phyloP scores from a whole-genome alignment of 148 eudicot species.

The Rhododendron williamsianum region DNA sequence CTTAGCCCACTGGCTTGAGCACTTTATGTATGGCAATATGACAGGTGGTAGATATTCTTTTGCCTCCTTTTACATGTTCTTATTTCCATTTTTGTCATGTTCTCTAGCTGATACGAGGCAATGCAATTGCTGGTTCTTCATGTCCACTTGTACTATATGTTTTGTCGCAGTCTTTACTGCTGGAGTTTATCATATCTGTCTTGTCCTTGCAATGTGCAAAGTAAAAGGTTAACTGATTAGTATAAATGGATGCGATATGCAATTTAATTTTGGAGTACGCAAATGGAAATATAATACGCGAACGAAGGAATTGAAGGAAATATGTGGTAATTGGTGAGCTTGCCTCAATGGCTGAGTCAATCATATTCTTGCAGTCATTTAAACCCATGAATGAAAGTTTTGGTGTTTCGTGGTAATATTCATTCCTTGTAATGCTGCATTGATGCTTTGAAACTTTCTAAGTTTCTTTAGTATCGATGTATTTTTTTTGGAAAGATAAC shows the following conservation, averaged over 20 bases:
- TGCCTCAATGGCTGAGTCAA: not conserved
- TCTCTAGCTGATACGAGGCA: not conserved
- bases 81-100: not conserved
- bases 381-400: not conserved
- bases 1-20: not conserved
- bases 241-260: not conserved
- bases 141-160: not conserved
- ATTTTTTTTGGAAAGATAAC: not conserved
- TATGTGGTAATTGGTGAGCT: not conserved
- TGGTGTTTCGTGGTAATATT: not conserved
- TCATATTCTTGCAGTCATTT: not conserved
- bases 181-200: not conserved
- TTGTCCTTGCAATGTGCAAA: not conserved
- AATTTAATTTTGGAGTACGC: not conserved
- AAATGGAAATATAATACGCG: not conserved
- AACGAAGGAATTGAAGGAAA: not conserved
- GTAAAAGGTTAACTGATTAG: not conserved
- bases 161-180: not conserved
- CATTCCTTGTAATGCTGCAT: not conserved
- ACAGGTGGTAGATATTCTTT: not conserved
- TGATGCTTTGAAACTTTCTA: conserved; percentile 7
- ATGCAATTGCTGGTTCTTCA: not conserved
- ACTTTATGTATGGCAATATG: not conserved
- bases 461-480: not conserved
- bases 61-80: not conserved